phyloP scores from a whole-genome alignment of 2,329 filamentous ascomycete genomes.

The Tolypocladium tundrense region DNA sequence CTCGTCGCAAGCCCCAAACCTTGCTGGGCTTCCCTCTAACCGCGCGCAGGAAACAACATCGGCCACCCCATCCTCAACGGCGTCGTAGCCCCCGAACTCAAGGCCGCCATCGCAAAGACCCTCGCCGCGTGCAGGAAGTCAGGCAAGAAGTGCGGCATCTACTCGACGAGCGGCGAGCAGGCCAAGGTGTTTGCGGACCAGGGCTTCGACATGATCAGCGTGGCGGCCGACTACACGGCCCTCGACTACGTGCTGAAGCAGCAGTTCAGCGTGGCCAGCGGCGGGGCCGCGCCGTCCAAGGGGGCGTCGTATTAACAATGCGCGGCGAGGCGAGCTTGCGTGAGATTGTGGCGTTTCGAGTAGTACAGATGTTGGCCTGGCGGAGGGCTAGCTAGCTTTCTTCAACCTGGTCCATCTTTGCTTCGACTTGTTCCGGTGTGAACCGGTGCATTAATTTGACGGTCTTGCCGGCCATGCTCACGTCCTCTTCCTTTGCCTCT shows the following conservation, averaged over 20 bases:
- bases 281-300: conserved; percentile 23
- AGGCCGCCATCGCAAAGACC: conserved; percentile 47
- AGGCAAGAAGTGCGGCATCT: conserved; percentile 58
- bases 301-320: conserved; percentile 30
- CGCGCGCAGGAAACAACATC: conserved; percentile 41
- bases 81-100: conserved; percentile 47
- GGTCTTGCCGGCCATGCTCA: conserved; percentile 45
- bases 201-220: conserved; percentile 53
- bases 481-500: conserved; percentile 37
- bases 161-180: conserved; percentile 45
- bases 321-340: not conserved
- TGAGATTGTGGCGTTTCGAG: no score
- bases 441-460: conserved; percentile 73
- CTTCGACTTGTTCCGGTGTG: conserved; percentile 53
- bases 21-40: conserved; percentile 3
- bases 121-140: conserved; percentile 46
- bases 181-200: conserved; percentile 42
- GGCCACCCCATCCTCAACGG: conserved; percentile 51
- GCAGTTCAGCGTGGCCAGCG: conserved; percentile 36
- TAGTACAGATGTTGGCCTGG: not conserved
- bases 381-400: conserved; percentile 7
- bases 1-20: not conserved
- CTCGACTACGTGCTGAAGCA: conserved; percentile 33
- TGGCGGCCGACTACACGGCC: conserved; percentile 44
- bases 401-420: conserved; percentile 56